Base-by-base conservation (phyloP, 2,329 filamentous ascomycete species). In the Rhytidhysteron rufulum region DNA sequence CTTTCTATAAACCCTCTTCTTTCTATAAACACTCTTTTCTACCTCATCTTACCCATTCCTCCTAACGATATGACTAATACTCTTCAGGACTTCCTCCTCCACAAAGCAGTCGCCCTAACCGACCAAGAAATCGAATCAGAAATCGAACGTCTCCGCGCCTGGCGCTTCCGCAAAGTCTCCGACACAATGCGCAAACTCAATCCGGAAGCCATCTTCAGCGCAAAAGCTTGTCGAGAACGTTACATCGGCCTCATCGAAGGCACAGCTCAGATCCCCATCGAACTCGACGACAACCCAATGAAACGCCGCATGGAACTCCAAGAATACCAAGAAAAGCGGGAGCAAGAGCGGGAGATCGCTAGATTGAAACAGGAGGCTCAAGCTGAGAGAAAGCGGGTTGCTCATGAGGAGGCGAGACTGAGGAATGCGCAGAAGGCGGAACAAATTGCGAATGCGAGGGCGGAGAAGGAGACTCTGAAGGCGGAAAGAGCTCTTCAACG, bases 151-250 rank as follows among this genome's bases (percentile, higher is more conserved):
- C 49, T 70, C 21, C 57, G 65, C 34, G 55, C 64, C n/a, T 66
- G 62, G 55, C 70, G 68, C 45, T 77, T 71, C 65, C 54, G 58
- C 21, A 65, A 67, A 41, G 65, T 70, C 4, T 57, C 68, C n/a
- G 61, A 67, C 19, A 55, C 68, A 29, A 67, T 72, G 51, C 66
- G 68, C 33, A 63, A 55, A 16, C 43, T 65, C 10, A 60, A 69
- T 40, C 55, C 53, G 21, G 51, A 59, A 7, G 48, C 65, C 29
- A 63, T 71, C 39, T 75, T 73, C 62, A 69, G 69, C 15, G 62
- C 62, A 17, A 67, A 66, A 8, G 72, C 73, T 17, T 75, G 72
- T 53, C 55, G 62, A 16, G 57, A 69, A 40, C 69, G 73, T 20
- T 71, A 63, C 44, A 53, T 62, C 22, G 60, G 57, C 11, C 51